Base-by-base conservation (phyloP, 2,329 filamentous ascomycete species). In the Chaetothyriales sp. region DNA sequence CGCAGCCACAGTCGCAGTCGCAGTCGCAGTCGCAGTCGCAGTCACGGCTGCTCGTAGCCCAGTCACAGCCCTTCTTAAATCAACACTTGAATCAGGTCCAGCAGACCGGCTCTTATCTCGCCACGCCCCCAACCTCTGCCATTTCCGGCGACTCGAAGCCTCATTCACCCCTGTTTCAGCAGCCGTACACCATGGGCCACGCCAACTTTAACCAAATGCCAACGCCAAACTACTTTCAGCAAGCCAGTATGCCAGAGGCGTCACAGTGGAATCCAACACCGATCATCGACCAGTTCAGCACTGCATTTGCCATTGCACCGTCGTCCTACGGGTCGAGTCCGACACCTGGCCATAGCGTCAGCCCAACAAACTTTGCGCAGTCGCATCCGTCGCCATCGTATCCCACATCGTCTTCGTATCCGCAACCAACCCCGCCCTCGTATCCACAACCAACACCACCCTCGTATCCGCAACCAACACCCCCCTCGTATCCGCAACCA, bases 271-370 rank as follows among this genome's bases (percentile, higher is more conserved):
- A 95, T 62, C 89, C 89, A 20, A 79, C 85, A 29, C 80, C 84
- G 54, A 88, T 95, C 51, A 56, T 63, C 47, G 94, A 89, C 68
- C 88, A 95, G 74, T 97, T 90, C 89, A 89, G 94, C 69, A 83
- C 85, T 64, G 89, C 90, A 59, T 97, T 95, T 72, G 86, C 88
- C 74, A 86, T 83, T 67, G 81, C 80, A 54, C 69, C 72, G 59
- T 67, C 69, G 9, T 51, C 56, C 15, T 56, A 62, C 15, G 58
- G 55, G 13, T 56, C 60, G 7, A 40, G 33, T 40, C 33, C 8
- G 71, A 74, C 62, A 63, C 71, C 57, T 67, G 69, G 56, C 66
- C 67, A 56, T 63, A 48, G 5, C 18, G 48, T n/a, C 29, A 51
- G 18, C 44, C 15, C 25, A 29, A 51, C 33, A 4, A 40, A 13